Evolutionary conservation across 257 asterid genomes (phyloP), one percentile per base, ranked within the genome.

Genomic region (Petunia secreta): DNA sequence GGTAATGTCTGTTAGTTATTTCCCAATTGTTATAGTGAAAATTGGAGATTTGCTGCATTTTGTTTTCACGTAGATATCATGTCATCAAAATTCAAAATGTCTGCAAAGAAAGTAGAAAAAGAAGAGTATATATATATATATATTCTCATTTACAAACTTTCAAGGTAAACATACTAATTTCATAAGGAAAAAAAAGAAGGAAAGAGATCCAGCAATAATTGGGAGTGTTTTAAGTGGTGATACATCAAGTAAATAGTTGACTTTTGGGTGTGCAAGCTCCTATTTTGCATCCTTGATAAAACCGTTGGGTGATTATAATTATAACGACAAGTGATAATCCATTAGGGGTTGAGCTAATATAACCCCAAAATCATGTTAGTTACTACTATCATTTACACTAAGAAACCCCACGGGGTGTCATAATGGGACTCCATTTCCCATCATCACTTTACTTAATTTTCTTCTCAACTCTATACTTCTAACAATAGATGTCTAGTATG

Each of bases 381-480:
- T 50, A 10, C 25, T 25, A 25, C 25, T 52, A 73, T 48, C 16
- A 73, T 73, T 34, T 50, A 50, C 62, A 7, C 62, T 10, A 73
- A 73, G 62, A 71, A 50, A 71, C 34, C 43, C 62, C 2, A 36
- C 34, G 62, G 44, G 44, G 44, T 71, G 60, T 25, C 60, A 71
- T 71, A 34, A 71, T 71, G 48, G 77, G 77, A 73, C 62, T 6
- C 77, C 62, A 73, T 73, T 73, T 71, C 62, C 62, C 77, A 73
- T 73, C 59, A 71, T 71, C 77, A 73, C 62, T 48, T 71, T 44
- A 71, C 77, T 71, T 11, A 11, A 25, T 11, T 48, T 71, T 44
- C 44, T 71, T 71, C 50, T 25, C 34, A 34, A 73, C 14, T 50
- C 77, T 36, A 34, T 9, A 10, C 4, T 52, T 52, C 57, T 52